A percentile compares a stretch with the other conserved stretches of the same genome.
Evolutionary conservation across 148 eudicot species (phyloP).

Genomic region (Chenopodium suecicum): DNA sequence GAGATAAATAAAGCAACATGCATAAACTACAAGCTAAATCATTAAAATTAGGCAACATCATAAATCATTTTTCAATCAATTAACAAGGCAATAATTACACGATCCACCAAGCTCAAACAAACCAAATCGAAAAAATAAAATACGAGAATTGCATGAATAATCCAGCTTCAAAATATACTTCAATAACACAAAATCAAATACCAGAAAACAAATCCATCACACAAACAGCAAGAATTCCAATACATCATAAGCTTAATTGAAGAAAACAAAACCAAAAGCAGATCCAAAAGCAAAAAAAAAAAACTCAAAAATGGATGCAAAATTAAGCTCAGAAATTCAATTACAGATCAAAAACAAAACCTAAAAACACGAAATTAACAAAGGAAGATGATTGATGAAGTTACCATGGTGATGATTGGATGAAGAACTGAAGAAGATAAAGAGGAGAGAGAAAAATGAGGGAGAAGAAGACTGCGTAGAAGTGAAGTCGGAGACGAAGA

Average conservation of each 20-base stretch:
- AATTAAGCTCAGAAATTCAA: neutral
- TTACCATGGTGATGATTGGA: constrained; percentile 15
- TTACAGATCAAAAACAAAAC: neutral
- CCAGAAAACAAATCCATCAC: neutral
- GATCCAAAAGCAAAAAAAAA: neutral
- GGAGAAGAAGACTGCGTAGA: constrained; percentile 21
- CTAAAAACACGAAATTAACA: too few species aligned
- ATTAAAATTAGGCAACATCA: neutral
- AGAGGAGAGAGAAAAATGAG: constrained; percentile 3
- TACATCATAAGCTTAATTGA: neutral
- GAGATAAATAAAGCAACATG: neutral
- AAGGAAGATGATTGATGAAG: too few species aligned
- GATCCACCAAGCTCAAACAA: constrained; percentile 8
- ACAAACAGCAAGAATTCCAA: neutral
- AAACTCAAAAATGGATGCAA: neutral
- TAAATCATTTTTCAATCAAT: constrained; percentile 2
- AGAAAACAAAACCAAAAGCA: neutral
- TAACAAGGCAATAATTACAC: neutral
- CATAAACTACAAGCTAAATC: neutral
- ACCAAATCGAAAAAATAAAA: neutral
- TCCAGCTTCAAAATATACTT: neutral
- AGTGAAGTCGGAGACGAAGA: constrained; percentile 16
- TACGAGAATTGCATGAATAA: neutral
- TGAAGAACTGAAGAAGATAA: neutral
- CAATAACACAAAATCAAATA: neutral